Conservation (phyloP, 2,329 filamentous ascomycete species). For the Fusarium sp. region DNA sequence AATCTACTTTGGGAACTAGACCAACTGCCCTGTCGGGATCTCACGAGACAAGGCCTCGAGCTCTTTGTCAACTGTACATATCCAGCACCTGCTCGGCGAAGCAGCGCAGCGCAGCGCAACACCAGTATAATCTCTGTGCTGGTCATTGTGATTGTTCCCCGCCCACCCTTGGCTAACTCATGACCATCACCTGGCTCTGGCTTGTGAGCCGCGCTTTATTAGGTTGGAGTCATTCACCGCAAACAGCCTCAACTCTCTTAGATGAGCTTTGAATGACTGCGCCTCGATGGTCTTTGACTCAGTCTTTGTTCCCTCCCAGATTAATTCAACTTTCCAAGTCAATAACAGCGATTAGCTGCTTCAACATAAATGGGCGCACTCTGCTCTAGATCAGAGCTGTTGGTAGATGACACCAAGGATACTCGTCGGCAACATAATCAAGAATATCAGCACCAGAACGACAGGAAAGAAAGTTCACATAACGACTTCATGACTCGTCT, state of each 20-base stretch:
- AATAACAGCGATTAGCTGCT: not conserved
- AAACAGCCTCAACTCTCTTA: constrained; percentile 17
- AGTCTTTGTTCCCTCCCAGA: constrained; percentile 11
- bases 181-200: constrained; percentile 28
- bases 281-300: constrained; percentile 16
- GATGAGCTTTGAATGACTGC: constrained; percentile 10
- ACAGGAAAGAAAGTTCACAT: constrained; percentile 13
- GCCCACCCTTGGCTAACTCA: constrained; percentile 12
- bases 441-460: constrained; percentile 13
- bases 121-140: not conserved
- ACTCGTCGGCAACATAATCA: constrained; percentile 9
- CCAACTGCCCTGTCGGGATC: not conserved
- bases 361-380: constrained; percentile 44
- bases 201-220: constrained; percentile 32
- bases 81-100: not conserved
- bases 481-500: constrained; percentile 23
- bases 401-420: constrained; percentile 20
- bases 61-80: not conserved
- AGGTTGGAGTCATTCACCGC: constrained; percentile 26
- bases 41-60: constrained; percentile 12
- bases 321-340: not conserved
- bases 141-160: constrained; percentile 17
- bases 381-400: constrained; percentile 40
- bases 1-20: constrained; percentile 1
- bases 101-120: constrained; percentile 11